Evolutionary conservation across 495 filamentous ascomycete species (phyloP).

Genomic region (Neurospora sp.): DNA sequence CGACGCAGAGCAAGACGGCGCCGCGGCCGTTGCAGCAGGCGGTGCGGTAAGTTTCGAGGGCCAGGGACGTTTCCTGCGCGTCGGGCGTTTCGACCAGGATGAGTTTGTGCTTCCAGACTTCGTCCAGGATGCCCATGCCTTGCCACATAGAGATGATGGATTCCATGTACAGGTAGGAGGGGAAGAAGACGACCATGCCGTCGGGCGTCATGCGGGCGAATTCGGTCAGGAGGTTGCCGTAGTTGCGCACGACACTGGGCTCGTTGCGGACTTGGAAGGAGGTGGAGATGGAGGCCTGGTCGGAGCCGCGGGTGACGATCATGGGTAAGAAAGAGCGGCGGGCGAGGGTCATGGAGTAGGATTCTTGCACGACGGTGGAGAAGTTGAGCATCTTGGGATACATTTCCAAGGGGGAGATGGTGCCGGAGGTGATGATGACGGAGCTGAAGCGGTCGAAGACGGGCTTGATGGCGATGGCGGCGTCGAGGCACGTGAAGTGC

Average conservation of each 20-base stretch:
- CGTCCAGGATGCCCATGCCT: constrained; percentile 91
- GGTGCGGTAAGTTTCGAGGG: constrained; percentile 91
- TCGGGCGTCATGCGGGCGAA: constrained; percentile 93
- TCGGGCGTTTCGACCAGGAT: constrained; percentile 98
- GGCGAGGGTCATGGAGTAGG: constrained; percentile 93
- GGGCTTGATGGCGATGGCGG: constrained; percentile 95
- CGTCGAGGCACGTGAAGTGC: constrained; percentile 94
- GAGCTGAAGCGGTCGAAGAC: constrained; percentile 96
- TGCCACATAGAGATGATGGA: constrained; percentile 99
- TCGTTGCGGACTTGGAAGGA: constrained; percentile 93
- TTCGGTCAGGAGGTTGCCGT: constrained; percentile 83
- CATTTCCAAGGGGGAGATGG: constrained; percentile 95
- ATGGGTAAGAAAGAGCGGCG: constrained; percentile 93
- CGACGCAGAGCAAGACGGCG: constrained; percentile 83
- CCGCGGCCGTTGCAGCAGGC: constrained; percentile 95
- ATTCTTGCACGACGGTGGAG: constrained; percentile 82
- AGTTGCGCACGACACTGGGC: constrained; percentile 87
- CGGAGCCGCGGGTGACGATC: constrained; percentile 90
- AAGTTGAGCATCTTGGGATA: constrained; percentile 98
- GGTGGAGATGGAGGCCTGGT: constrained; percentile 84
- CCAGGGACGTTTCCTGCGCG: constrained; percentile 90
- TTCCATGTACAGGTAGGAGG: constrained; percentile 98
- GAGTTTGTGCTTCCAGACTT: constrained; percentile 98
- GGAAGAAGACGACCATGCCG: constrained; percentile 97
- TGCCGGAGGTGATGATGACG: constrained; percentile 97